Evolutionary conservation across 164 flowering plant species (phyloP).

Genomic region (Saururus chinensis): DNA sequence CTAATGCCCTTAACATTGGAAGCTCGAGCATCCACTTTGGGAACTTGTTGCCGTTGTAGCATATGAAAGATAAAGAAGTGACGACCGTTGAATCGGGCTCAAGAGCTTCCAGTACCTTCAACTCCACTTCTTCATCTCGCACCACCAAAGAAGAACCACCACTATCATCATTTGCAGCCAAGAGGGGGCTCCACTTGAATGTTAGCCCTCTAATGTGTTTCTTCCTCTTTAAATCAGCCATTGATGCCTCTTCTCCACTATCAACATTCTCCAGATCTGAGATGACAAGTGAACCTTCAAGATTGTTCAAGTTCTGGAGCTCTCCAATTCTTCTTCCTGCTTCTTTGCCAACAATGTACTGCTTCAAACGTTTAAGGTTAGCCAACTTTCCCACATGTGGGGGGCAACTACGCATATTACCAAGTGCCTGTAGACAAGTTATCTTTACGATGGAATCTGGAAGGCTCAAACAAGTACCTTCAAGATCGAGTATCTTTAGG

Average conservation of each 20-base stretch:
- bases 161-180: not conserved
- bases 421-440: not conserved
- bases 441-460: not conserved
- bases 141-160: not conserved
- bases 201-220: no score
- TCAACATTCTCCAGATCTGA: not conserved
- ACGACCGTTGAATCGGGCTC: slow-evolving; percentile 1
- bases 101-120: slow-evolving; percentile 7
- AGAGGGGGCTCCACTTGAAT: slow-evolving; percentile 3
- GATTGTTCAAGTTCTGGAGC: no score
- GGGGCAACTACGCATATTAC: not conserved
- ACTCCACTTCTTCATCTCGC: no score
- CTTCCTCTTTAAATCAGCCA: no score
- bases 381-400: slow-evolving; percentile 3
- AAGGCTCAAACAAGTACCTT: not conserved
- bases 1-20: not conserved
- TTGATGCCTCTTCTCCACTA: no score
- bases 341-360: slow-evolving; percentile 6
- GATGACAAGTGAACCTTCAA: slow-evolving; percentile 6
- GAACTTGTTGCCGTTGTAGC: not conserved
- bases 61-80: not conserved
- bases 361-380: not conserved
- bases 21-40: slow-evolving; percentile 6
- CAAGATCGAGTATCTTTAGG: not conserved
- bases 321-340: slow-evolving; percentile 5